These are phyloP conservation scores for Fomitopsis pinicola DNA, from an alignment of 1,284 basidiomycete species.

Conservation along the genomic window DNA sequence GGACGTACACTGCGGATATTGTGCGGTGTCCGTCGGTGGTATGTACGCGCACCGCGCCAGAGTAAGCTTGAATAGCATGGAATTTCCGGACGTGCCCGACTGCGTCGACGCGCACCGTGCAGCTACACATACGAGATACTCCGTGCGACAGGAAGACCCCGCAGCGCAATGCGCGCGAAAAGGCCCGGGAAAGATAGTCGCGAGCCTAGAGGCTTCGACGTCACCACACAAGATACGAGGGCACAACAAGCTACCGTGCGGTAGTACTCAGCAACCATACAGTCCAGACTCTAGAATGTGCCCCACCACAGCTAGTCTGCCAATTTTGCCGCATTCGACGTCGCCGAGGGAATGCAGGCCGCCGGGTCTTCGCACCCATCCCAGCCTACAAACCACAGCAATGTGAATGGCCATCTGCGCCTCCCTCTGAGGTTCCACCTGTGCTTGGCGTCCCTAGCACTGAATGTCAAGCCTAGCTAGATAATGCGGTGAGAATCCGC, in stretches of 20 bases:
- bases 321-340: neutral
- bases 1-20: neutral
- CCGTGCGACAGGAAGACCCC: neutral
- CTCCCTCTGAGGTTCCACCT: neutral
- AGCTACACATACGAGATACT: neutral
- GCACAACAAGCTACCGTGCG: neutral
- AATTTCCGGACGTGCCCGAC: neutral
- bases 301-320: neutral
- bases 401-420: neutral
- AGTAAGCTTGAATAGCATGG: neutral
- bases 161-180: neutral
- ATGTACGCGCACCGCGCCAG: too few relatives aligned
- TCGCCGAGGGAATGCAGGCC: neutral
- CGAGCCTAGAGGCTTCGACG: neutral
- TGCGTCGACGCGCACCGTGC: neutral
- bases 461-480: neutral
- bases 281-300: neutral
- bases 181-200: neutral
- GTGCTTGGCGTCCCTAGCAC: neutral
- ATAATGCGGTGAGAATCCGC: neutral
- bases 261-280: neutral
- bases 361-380: neutral
- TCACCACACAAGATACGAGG: neutral
- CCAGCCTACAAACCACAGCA: neutral
- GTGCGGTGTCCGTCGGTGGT: neutral